Base-by-base conservation (phyloP, 2,329 filamentous ascomycete genomes). In the Neofusicoccum ribis region DNA sequence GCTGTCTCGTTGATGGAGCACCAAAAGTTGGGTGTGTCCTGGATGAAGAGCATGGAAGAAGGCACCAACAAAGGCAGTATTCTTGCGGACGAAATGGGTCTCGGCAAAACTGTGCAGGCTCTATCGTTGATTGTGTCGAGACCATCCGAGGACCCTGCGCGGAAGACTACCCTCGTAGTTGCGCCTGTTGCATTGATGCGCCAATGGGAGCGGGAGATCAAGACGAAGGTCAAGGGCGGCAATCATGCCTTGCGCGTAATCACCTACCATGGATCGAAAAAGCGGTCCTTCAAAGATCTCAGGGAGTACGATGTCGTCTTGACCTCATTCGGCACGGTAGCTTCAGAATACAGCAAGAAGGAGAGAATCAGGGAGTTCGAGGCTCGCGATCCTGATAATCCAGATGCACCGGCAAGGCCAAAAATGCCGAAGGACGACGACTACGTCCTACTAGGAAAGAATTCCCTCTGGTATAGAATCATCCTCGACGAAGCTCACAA, bases 341-440 rank as follows among this genome's bases (percentile, higher is more conserved):
- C 64, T 15, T 51, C 64, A 20, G 64, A 65, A 20, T 59, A 47
- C n/a, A 34, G 37, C 44, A 59, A 17, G 23, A 60, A 61, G 20
- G 61, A 65, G 34, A 20, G 23, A 9, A 47, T 67, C 11, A 76
- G 97, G 92, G 88, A 92, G 92, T 65, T 93, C 93, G 5, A 93
- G 92, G 0, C 97, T 97, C 82, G 96, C 96, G 74, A 94, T 97
- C 23, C 43, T 17, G 64, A 83, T 97, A 0, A 97, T 96, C 79
- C 97, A 96, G 74, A 93, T 93, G 51, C 92, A 90, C 75, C 84
- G 88, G 70, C 96, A 97, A 78, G 89, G 93, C 17, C 87, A 9
- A 89, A 72, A 93, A 93, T 89, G 93, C 17, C 87, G 5, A 89
- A 72, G 93, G 93, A 1, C 97, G 36, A 43, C 6, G 59, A 62